Base-by-base conservation (phyloP, 495 filamentous ascomycete species). In the Xylaria longipes region DNA sequence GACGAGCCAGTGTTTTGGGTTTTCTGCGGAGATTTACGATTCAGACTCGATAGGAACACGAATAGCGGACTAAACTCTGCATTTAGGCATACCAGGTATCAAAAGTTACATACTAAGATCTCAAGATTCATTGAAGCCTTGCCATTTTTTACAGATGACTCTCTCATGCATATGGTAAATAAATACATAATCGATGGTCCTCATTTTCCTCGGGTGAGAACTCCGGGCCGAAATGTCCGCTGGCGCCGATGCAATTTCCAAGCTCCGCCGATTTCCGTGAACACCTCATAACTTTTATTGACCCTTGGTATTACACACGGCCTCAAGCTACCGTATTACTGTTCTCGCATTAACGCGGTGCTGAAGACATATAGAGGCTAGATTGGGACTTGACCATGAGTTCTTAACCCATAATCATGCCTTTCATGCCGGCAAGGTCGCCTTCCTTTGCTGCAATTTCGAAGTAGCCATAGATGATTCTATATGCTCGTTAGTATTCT, bases 371-470 rank as follows among this genome's bases (percentile, higher is more conserved):
- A 46, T 65, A 65, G 41, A 65, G 35, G 61, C 17, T 69, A 54
- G 37, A 68, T 54, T 29, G 72, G 27, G 35, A 57, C 61, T 71
- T 33, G 15, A 46, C 57, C 27, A 69, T n/a, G 48, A 74, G 61
- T 22, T 22, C 7, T 82, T 85, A 89, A 72, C 87, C 87, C 87
- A 89, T 89, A 68, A 96, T 90, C 87, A 95, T 93, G 33, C 94
- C 95, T 85, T 96, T 97, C 83, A 97, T 90, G 71, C 94, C 94
- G 58, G 89, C 88, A 78, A 97, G 91, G 79, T 98, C 97, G 71
- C 96, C 96, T 83, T 99, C 97, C 80, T 97, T 97, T 74, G 97
- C 97, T 31, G 97, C 97, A 78, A 98, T 98, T 81, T 99, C 97
- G 77, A 99, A 98, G 84, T 98, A 98, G 71, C 94, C 92, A 80